Evolutionary conservation across 108 stramenopile species (phyloP), one percentile per base, ranked within the genome.

Genomic region (Pseudonitzschia pungens): DNA sequence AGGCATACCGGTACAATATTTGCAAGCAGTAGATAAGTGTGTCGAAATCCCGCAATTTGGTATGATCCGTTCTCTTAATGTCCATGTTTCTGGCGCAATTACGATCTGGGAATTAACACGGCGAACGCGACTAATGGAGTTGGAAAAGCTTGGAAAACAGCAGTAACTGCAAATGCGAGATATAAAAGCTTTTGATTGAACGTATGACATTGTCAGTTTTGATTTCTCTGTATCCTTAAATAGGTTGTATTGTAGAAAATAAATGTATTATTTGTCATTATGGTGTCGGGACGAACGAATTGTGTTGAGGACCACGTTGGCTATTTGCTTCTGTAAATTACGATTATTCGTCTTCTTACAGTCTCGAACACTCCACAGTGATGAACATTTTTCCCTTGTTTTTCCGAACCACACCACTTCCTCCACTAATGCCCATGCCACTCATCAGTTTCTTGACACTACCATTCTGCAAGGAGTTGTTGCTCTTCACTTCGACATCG

Each of bases 11-110:
- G 90, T 96, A 0, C 85, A 95, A 40, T 91, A 91, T 56, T 77
- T 99, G 20, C 84, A 93, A 24, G 83, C 88, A 40, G 92, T 97
- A 36, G 98, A 99, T 66, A 70, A 86, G n/a, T 96, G 96, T 73
- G 88, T 96, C 44, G 97, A 99, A 76, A 96, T 99, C 68, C 98
- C 98, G 16, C 98, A 99, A 75, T 81, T 95, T 29, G 98, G 98
- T 18, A 95, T 99, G 64, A 94, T 91, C 66, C 83, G 98, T 9
- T 92, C 90, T 31, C 77, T 99, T 32, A 99, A 99, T 68, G 98
- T 97, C n/a, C 98, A 99, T 67, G 98, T 97, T 10, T 81, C 85
- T 29, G 96, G 95, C 26, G 93, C 97, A 16, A 83, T 99, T 22
- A 70, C 84, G 2, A 88, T 98, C 72, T 97, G 97, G 96, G 96